Evolutionary conservation across 2,329 filamentous ascomycete genomes (phyloP).

Genomic region (Pestalotiopsis sp.): DNA sequence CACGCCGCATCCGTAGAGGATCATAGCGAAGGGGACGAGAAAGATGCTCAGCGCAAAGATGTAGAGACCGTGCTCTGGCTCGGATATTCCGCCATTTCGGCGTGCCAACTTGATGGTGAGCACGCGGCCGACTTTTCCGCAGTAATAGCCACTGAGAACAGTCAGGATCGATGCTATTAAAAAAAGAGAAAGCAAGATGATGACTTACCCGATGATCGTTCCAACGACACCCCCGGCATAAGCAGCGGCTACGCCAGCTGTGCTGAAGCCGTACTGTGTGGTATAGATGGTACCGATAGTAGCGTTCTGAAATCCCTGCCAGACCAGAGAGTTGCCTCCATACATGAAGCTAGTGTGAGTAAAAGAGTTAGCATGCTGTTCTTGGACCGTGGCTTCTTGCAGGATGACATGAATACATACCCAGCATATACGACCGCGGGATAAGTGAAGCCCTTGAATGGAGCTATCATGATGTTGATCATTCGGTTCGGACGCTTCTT

Average conservation of each 20-base stretch:
- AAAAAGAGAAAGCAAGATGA: constrained; percentile 33
- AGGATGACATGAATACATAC: constrained; percentile 22
- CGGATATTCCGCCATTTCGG: constrained; percentile 42
- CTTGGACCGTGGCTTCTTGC: neutral
- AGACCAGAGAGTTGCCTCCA: constrained; percentile 35
- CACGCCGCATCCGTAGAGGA: constrained; percentile 34
- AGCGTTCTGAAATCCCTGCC: constrained; percentile 33
- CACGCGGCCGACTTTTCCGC: constrained; percentile 40
- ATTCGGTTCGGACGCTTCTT: constrained; percentile 40
- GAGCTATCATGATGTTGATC: constrained; percentile 35
- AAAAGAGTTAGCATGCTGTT: neutral
- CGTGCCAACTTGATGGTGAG: constrained; percentile 40
- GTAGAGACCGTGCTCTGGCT: constrained; percentile 45
- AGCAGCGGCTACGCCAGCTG: constrained; percentile 27
- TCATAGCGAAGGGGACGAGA: constrained; percentile 26
- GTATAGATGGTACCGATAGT: constrained; percentile 34
- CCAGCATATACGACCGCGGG: constrained; percentile 39
- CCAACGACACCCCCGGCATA: constrained; percentile 26
- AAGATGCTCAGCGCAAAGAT: constrained; percentile 33
- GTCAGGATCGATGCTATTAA: constrained; percentile 30
- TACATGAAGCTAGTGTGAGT: constrained; percentile 27
- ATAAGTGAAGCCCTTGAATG: constrained; percentile 32
- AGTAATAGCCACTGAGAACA: constrained; percentile 23
- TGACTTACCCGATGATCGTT: constrained; percentile 16
- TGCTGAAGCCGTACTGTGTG: constrained; percentile 31